These are phyloP conservation scores for Calocybe indica DNA, from an alignment of 768 basidiomycete species.

Conservation along the genomic window DNA sequence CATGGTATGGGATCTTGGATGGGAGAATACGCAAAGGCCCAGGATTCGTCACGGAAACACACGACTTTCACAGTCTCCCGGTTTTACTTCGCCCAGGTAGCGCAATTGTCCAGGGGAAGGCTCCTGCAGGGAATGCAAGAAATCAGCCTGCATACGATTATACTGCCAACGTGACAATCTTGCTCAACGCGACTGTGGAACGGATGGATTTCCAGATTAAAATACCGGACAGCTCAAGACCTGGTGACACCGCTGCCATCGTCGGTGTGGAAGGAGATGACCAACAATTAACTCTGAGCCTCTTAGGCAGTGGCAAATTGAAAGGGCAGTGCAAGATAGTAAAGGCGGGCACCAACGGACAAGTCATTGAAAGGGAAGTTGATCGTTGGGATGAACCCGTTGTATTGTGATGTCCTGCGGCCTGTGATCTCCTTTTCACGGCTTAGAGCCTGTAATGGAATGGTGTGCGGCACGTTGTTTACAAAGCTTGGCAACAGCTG, in stretches of 20 bases:
- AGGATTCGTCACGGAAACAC: slow-evolving; percentile 18
- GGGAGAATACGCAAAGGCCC: slow-evolving; percentile 21
- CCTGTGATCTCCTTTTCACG: too few species aligned
- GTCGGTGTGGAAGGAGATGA: slow-evolving; percentile 9
- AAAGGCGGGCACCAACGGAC: background rate
- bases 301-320: slow-evolving; percentile 9
- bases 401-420: too few species aligned
- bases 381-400: too few species aligned
- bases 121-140: background rate
- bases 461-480: too few species aligned
- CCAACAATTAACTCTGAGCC: background rate
- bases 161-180: slow-evolving; percentile 12
- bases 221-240: slow-evolving; percentile 11
- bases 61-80: slow-evolving; percentile 22
- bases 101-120: slow-evolving; percentile 17
- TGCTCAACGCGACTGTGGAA: slow-evolving; percentile 10
- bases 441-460: too few species aligned
- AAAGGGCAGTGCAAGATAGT: slow-evolving; percentile 12
- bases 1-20: slow-evolving; percentile 24
- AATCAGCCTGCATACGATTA: slow-evolving; percentile 13
- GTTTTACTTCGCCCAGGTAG: slow-evolving; percentile 21
- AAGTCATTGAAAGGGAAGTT: too few species aligned
- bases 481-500: too few species aligned
- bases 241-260: slow-evolving; percentile 10
- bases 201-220: slow-evolving; percentile 8